Evolutionary conservation across 2,329 filamentous ascomycete genomes (phyloP).

Genomic region (Penicillium sp.): DNA sequence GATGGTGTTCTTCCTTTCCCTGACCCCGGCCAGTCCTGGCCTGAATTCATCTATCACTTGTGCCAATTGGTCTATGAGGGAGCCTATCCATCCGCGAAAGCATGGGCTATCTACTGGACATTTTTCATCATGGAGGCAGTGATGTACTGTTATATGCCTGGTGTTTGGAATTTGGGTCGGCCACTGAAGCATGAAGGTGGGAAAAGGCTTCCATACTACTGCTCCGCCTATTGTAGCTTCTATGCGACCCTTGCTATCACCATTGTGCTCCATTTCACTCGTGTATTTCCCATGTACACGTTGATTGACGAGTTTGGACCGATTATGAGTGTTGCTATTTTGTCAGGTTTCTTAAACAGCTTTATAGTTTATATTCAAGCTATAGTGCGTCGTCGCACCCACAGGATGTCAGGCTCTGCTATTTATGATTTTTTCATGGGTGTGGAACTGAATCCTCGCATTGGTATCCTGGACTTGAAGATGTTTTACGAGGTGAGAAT

Average conservation of each 20-base stretch:
- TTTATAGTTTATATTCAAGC: slow-evolving; percentile 88
- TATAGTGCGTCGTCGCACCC: slow-evolving; percentile 76
- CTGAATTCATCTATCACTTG: slow-evolving; percentile 74
- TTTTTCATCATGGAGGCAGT: slow-evolving; percentile 84
- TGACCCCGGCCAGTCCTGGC: slow-evolving; percentile 65
- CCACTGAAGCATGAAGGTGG: slow-evolving; percentile 79
- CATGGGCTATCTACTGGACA: slow-evolving; percentile 93
- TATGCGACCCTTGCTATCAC: slow-evolving; percentile 82
- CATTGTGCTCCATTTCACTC: slow-evolving; percentile 74
- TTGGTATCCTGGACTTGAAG: slow-evolving; percentile 85
- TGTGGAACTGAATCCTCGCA: slow-evolving; percentile 80
- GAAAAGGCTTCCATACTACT: slow-evolving; percentile 89
- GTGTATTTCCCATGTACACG: slow-evolving; percentile 84
- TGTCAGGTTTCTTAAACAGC: slow-evolving; percentile 83
- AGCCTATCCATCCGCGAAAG: slow-evolving; percentile 78
- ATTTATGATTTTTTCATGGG: slow-evolving; percentile 93
- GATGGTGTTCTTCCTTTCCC: slow-evolving; percentile 77
- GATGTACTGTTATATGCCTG: slow-evolving; percentile 84
- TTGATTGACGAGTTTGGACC: slow-evolving; percentile 94
- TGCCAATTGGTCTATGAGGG: slow-evolving; percentile 75
- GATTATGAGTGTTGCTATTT: slow-evolving; percentile 87
- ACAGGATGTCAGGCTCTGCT: slow-evolving; percentile 84
- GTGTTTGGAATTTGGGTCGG: slow-evolving; percentile 86
- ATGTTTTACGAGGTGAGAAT: slow-evolving; percentile 95
- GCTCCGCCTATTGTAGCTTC: slow-evolving; percentile 83